Conservation (phyloP, 2,329 filamentous ascomycete species). For the Colletotrichum coccodes region DNA sequence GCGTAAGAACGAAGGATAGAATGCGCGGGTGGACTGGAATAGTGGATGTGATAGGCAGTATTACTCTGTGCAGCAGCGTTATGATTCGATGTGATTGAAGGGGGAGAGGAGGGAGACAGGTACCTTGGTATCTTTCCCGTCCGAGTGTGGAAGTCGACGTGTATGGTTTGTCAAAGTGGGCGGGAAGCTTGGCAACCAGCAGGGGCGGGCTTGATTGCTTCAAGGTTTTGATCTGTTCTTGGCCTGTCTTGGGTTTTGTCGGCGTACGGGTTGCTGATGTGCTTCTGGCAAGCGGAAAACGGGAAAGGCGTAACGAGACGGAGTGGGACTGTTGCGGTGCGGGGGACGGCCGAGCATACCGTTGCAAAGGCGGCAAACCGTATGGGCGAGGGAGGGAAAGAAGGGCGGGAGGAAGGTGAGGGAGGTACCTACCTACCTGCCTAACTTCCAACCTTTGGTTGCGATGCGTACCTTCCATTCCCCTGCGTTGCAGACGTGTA, state of each 20-base stretch:
- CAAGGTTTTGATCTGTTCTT: neutral
- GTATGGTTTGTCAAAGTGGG: constrained; percentile 1
- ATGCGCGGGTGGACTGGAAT: neutral
- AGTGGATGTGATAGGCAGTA: neutral
- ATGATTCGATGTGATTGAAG: neutral
- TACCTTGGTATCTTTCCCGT: neutral
- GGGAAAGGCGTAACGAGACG: constrained; percentile 1
- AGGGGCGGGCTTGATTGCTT: neutral
- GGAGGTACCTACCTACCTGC: neutral
- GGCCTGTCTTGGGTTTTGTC: neutral
- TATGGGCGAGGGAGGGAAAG: neutral
- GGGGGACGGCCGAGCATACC: constrained; percentile 8
- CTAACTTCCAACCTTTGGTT: neutral
- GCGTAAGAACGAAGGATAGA: neutral
- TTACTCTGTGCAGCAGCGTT: no score
- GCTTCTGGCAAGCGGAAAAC: neutral
- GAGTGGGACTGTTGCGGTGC: neutral
- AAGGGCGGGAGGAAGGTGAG: neutral
- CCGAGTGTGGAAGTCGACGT: neutral
- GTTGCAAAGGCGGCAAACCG: constrained; percentile 4
- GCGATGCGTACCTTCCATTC: neutral
- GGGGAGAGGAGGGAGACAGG: neutral
- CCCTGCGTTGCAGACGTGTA: neutral
- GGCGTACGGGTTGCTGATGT: neutral
- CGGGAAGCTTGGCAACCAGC: constrained; percentile 16